These are phyloP conservation scores for Termitomyces sp. DNA, from an alignment of 768 basidiomycete genomes.

Conservation along the genomic window DNA sequence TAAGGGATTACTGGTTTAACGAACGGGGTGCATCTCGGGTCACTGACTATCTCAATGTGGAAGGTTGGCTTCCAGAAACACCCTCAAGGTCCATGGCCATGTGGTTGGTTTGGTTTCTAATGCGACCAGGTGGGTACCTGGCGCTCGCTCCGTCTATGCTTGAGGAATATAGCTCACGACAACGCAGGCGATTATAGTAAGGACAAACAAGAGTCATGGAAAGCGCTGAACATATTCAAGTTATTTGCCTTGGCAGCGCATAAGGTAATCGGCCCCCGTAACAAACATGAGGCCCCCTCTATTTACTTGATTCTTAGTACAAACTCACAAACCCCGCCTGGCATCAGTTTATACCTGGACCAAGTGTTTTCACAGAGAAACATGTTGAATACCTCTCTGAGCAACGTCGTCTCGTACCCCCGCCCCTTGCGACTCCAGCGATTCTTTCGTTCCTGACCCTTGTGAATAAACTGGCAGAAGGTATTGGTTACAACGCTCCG, in stretches of 20 bases:
- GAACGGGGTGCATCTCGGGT: conserved; percentile 51
- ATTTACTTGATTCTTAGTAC: conserved; percentile 41
- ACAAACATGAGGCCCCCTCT: background rate
- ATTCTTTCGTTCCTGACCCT: conserved; percentile 67
- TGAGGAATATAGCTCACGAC: background rate
- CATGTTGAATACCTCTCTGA: conserved; percentile 39
- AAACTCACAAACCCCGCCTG: conserved; percentile 52
- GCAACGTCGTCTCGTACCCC: conserved; percentile 42
- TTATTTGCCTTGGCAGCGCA: conserved; percentile 67
- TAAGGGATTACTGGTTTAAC: conserved; percentile 64
- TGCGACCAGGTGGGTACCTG: conserved; percentile 50
- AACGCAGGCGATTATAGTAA: conserved; percentile 42
- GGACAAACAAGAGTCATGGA: conserved; percentile 34
- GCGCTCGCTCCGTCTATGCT: background rate
- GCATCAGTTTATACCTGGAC: conserved; percentile 46
- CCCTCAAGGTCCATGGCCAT: conserved; percentile 56
- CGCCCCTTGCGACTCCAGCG: conserved; percentile 64
- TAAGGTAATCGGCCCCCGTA: conserved; percentile 24
- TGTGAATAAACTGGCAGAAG: conserved; percentile 30
- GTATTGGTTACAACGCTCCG: conserved; percentile 26
- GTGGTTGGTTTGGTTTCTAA: conserved; percentile 77
- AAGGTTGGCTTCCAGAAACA: conserved; percentile 54
- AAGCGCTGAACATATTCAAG: conserved; percentile 49
- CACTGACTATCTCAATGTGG: conserved; percentile 30
- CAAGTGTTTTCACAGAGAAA: conserved; percentile 17